phyloP scores from a whole-genome alignment of 495 filamentous ascomycete species.

The Filosporella fistucella region DNA sequence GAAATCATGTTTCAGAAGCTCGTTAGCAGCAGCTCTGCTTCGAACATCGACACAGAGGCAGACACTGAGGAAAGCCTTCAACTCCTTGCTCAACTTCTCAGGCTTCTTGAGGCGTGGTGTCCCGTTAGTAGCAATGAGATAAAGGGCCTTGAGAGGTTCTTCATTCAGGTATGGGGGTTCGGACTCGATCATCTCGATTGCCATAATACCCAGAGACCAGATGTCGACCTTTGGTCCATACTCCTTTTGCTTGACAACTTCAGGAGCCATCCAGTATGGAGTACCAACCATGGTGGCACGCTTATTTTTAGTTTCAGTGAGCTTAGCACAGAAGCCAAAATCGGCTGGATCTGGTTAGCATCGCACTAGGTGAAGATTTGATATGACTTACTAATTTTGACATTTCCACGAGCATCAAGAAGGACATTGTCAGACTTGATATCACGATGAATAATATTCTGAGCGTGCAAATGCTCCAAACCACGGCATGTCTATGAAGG shows the following conservation, averaged over 20 bases:
- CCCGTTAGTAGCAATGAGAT: constrained; percentile 95
- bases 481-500: constrained; percentile 81
- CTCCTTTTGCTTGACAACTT: constrained; percentile 98
- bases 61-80: constrained; percentile 91
- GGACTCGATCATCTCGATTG: constrained; percentile 99
- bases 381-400: constrained; percentile 85
- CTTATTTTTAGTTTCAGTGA: constrained; percentile 94
- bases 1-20: constrained; percentile 79
- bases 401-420: constrained; percentile 85
- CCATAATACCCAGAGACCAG: constrained; percentile 99
- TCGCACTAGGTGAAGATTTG: constrained; percentile 3
- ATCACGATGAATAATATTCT: constrained; percentile 97
- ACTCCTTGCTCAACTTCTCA: constrained; percentile 91
- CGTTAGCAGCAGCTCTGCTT: constrained; percentile 83
- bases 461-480: constrained; percentile 85
- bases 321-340: constrained; percentile 98
- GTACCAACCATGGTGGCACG: constrained; percentile 99
- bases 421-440: constrained; percentile 99
- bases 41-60: constrained; percentile 96
- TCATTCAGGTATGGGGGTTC: constrained; percentile 98
- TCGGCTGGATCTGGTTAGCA: constrained; percentile 61
- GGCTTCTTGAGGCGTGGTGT: constrained; percentile 96
- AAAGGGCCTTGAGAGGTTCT: constrained; percentile 94
- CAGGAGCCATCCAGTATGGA: constrained; percentile 99
- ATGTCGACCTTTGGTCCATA: constrained; percentile 98